Evolutionary conservation across 345 rosid genomes (phyloP).

Genomic region (Rubroshorea leprosula): DNA sequence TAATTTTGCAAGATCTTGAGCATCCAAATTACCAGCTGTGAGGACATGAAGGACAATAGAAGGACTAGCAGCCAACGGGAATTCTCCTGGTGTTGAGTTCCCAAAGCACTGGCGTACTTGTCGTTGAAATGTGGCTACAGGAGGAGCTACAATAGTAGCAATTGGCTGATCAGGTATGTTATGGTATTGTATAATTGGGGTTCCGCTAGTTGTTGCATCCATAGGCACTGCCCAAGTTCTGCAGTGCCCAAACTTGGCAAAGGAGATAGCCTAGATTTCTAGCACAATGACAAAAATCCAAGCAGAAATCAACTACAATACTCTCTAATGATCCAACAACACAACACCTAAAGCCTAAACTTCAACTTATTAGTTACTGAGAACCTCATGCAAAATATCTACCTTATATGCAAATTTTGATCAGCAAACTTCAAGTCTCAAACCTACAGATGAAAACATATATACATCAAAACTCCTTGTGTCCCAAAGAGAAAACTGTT

Average conservation of each 20-base stretch:
- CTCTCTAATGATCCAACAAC: constrained; percentile 18
- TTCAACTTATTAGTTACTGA: constrained; percentile 5
- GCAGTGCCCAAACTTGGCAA: constrained; percentile 50
- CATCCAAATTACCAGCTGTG: constrained; percentile 75
- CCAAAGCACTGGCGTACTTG: constrained; percentile 76
- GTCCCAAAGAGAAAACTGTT: constrained; percentile 3
- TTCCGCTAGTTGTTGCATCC: constrained; percentile 84
- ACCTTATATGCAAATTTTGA: constrained; percentile 25
- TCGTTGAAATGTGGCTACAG: constrained; percentile 50
- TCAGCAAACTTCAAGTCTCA: constrained; percentile 43
- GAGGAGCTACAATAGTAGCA: constrained; percentile 44
- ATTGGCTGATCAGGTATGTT: constrained; percentile 72
- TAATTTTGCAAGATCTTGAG: constrained; percentile 89
- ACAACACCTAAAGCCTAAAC: constrained; percentile 7
- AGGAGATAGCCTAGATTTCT: constrained; percentile 26
- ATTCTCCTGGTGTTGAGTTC: constrained; percentile 87
- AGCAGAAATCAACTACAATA: constrained; percentile 16
- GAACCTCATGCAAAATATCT: constrained; percentile 13
- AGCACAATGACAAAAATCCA: constrained; percentile 16
- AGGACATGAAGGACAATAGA: constrained; percentile 92
- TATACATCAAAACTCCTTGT: constrained; percentile 15
- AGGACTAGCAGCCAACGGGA: constrained; percentile 92
- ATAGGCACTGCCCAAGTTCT: constrained; percentile 60
- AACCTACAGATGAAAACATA: constrained; percentile 36
- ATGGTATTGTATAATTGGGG: constrained; percentile 55